Base-by-base conservation (phyloP, 176 grass and related monocot genomes). In the Echinochloa phyllopogon region DNA sequence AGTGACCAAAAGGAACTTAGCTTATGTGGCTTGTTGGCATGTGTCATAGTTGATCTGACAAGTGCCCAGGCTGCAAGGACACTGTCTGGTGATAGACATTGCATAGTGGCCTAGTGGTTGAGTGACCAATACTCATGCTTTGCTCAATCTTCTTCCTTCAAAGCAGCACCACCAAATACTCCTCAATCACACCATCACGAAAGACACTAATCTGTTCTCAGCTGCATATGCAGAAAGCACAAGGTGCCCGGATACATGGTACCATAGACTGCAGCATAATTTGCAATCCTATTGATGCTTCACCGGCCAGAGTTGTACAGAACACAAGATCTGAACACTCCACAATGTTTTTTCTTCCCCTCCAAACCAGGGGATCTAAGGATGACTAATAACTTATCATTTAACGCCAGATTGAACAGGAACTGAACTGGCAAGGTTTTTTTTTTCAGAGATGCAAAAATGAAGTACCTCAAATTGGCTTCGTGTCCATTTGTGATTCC, bases 61-160 rank as follows among this genome's bases (percentile, higher is more conserved):
- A 96, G n/a, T n/a, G n/a, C n/a, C n/a, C n/a, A n/a, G n/a, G n/a
- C n/a, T n/a, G n/a, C n/a, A n/a, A n/a, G n/a, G n/a, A n/a, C n/a
- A 84, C 89, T 93, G 69, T 92, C 91, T 57, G 94, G 93, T 79
- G 91, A 96, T 84, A 82, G 93, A 96, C 81, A 96, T 84, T 75
- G 91, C 91, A 76, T 93, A 96, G 76, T 93, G 88, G 43, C 17
- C 16, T 94, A 97, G 76, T 94, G 94, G 42, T 92, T 94, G 36
- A 94, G 90, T 40, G 88, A 92, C 55, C 66, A 48, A 77, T 97
- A 89, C 80, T 94, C 89, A 47, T 20, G n/a, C n/a, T n/a, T n/a
- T n/a, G n/a, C n/a, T n/a, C n/a, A n/a, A n/a, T 86, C 87, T 83
- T 83, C 48, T 59, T 84, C 89, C 84, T 77, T 77, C 72, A 90